phyloP scores from a whole-genome alignment of 2,329 filamentous ascomycete species.

The Calonectria naviculata region DNA sequence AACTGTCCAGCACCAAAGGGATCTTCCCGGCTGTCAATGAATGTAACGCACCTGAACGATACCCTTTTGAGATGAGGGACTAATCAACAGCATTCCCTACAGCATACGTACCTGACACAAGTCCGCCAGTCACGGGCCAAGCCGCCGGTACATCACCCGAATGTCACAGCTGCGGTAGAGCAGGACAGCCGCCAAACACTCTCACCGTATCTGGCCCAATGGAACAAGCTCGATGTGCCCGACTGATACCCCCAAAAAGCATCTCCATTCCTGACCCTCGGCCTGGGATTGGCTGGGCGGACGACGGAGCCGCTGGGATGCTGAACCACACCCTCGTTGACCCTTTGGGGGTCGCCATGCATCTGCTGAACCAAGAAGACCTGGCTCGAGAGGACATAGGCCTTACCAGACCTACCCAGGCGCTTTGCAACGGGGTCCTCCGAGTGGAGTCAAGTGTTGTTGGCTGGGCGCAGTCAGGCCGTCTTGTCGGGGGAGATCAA shows the following conservation, averaged over 20 bases:
- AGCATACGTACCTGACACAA: neutral
- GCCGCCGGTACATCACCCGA: constrained; percentile 1
- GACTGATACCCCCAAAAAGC: constrained; percentile 4
- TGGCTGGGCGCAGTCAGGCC: constrained; percentile 26
- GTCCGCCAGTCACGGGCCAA: neutral
- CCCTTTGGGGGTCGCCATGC: constrained; percentile 15
- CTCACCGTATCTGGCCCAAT: constrained; percentile 15
- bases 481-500: constrained; percentile 22
- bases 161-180: constrained; percentile 12
- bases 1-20: neutral
- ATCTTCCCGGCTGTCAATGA: constrained; percentile 12
- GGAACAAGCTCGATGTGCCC: neutral
- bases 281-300: constrained; percentile 9
- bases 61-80: neutral
- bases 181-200: constrained; percentile 5
- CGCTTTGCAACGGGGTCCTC: constrained; percentile 1
- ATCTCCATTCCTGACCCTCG: neutral
- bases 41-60: constrained; percentile 2
- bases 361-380: neutral
- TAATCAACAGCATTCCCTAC: constrained; percentile 1
- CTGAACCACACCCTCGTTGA: neutral
- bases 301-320: constrained; percentile 16
- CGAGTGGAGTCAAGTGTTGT: constrained; percentile 31
- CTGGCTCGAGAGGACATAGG: constrained; percentile 1
- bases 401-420: constrained; percentile 1